These are phyloP conservation scores for Penicillium arizonense DNA, from an alignment of 495 filamentous ascomycete species.

Conservation along the genomic window DNA sequence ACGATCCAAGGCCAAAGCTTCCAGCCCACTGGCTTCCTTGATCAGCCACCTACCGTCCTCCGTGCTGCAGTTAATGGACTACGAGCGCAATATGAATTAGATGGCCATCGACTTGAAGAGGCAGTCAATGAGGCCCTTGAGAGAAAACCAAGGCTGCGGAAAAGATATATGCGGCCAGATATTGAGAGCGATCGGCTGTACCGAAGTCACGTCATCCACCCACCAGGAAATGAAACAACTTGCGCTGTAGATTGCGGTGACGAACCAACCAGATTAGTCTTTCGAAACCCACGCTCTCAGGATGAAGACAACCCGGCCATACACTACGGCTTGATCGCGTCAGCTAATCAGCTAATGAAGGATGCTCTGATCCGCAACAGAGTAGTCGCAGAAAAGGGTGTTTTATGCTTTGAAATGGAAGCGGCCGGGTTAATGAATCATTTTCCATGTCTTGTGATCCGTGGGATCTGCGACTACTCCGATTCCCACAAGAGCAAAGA, in stretches of 20 bases:
- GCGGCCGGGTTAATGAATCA: slow-evolving; percentile 38
- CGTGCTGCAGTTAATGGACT: slow-evolving; percentile 17
- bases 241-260: slow-evolving; percentile 23
- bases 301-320: slow-evolving; percentile 25
- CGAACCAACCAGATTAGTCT: slow-evolving; percentile 21
- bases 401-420: slow-evolving; percentile 43
- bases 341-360: slow-evolving; percentile 25
- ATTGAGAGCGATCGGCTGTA: slow-evolving; percentile 34
- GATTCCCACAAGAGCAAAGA: slow-evolving; percentile 37
- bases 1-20: slow-evolving; percentile 14
- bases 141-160: slow-evolving; percentile 14
- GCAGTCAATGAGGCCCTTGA: slow-evolving; percentile 17
- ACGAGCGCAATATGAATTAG: slow-evolving; percentile 3
- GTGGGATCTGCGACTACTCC: slow-evolving; percentile 36
- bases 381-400: slow-evolving; percentile 27
- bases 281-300: slow-evolving; percentile 20
- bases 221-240: slow-evolving; percentile 10
- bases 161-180: slow-evolving; percentile 28
- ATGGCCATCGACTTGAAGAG: slow-evolving; percentile 22
- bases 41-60: slow-evolving; percentile 30
- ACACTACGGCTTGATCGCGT: slow-evolving; percentile 30
- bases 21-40: slow-evolving; percentile 25
- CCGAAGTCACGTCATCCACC: slow-evolving; percentile 22
- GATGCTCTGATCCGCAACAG: slow-evolving; percentile 23
- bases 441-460: slow-evolving; percentile 36